phyloP scores from a whole-genome alignment of 371 early-diverging fungal genomes.

The Blakeslea trispora region DNA sequence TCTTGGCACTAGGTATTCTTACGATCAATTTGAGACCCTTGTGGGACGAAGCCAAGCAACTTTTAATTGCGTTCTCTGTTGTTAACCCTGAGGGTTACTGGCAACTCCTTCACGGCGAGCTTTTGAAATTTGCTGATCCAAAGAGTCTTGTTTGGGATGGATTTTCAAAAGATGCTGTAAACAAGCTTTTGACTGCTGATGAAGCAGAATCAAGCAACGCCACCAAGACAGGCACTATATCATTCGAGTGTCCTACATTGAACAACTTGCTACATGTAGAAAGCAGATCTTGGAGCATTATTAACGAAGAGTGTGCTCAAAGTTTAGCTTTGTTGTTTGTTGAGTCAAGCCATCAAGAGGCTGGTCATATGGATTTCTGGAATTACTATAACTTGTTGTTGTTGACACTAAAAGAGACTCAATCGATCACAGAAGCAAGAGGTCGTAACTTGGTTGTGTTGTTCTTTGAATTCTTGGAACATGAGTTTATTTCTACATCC shows the following conservation, averaged over 20 bases:
- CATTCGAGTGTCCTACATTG: conserved; percentile 61
- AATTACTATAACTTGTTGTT: conserved; percentile 74
- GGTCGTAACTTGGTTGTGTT: conserved; percentile 71
- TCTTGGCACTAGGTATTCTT: conserved; percentile 65
- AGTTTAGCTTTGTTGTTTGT: conserved; percentile 51
- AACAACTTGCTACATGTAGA: conserved; percentile 42
- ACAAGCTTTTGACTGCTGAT: conserved; percentile 21
- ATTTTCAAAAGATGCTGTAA: conserved; percentile 38
- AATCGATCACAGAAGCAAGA: conserved; percentile 70
- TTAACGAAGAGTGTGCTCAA: conserved; percentile 35
- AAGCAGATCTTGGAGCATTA: conserved; percentile 40
- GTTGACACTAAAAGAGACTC: conserved; percentile 66
- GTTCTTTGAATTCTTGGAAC: conserved; percentile 72
- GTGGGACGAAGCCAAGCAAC: conserved; percentile 78
- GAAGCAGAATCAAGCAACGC: conserved; percentile 31
- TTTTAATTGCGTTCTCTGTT: conserved; percentile 58
- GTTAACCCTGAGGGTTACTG: conserved; percentile 61
- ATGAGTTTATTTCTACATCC: conserved; percentile 56
- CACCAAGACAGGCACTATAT: conserved; percentile 54
- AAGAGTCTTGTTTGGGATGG: conserved; percentile 57
- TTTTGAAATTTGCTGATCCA: conserved; percentile 64
- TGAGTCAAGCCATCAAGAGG: conserved; percentile 42
- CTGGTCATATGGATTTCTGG: conserved; percentile 71
- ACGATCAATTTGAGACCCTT: conserved; percentile 79
- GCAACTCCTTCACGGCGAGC: conserved; percentile 58